Conservation (phyloP, 2,329 filamentous ascomycete species). For the Orbilia blumenaviensis region DNA sequence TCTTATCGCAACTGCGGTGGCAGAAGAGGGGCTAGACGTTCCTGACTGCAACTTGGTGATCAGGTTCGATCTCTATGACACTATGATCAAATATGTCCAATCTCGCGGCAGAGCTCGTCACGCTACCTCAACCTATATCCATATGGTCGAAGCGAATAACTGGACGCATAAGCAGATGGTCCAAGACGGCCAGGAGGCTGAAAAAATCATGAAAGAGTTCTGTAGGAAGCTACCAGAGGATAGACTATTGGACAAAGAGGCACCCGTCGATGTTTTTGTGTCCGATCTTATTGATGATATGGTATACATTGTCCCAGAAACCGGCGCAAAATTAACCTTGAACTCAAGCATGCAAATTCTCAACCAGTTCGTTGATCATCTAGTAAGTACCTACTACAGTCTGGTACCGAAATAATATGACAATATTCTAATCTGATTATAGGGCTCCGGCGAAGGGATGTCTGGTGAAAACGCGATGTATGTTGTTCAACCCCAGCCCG, state of each 20-base stretch:
- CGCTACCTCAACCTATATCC: slow-evolving; percentile 78
- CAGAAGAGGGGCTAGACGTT: slow-evolving; percentile 75
- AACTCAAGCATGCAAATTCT: slow-evolving; percentile 72
- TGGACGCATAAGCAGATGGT: slow-evolving; percentile 68
- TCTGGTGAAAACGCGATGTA: slow-evolving; percentile 33
- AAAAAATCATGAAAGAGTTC: slow-evolving; percentile 75
- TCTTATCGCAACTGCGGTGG: slow-evolving; percentile 71
- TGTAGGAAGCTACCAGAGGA: slow-evolving; percentile 79
- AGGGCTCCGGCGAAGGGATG: slow-evolving; percentile 38
- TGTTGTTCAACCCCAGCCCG: slow-evolving; percentile 25
- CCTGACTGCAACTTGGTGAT: slow-evolving; percentile 71
- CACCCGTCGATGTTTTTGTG: slow-evolving; percentile 17
- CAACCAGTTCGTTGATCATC: slow-evolving; percentile 75
- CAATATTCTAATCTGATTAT: not conserved
- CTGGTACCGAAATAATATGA: not conserved
- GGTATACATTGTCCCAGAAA: slow-evolving; percentile 70
- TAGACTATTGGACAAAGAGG: slow-evolving; percentile 67
- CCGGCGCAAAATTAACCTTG: slow-evolving; percentile 77
- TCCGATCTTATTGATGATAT: slow-evolving; percentile 27
- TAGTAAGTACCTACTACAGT: slow-evolving; percentile 63
- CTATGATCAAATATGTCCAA: slow-evolving; percentile 94
- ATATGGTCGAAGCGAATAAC: slow-evolving; percentile 82
- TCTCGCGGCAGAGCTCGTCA: slow-evolving; percentile 87
- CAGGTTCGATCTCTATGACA: slow-evolving; percentile 86
- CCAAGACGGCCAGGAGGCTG: slow-evolving; percentile 69